phyloP scores from a whole-genome alignment of 345 rosid species.

The Eutrema yunnanense region DNA sequence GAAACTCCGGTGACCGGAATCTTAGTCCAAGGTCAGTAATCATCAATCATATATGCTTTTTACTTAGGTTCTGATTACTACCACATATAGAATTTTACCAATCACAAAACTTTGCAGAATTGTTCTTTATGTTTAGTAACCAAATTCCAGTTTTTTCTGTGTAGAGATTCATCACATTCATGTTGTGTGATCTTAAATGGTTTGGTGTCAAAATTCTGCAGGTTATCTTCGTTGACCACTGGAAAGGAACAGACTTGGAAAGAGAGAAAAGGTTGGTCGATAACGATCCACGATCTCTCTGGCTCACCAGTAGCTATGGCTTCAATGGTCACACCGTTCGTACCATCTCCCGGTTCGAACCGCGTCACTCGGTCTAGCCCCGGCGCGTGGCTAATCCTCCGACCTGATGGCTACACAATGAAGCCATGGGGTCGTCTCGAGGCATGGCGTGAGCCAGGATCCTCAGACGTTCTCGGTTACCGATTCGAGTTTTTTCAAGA shows the following conservation, averaged over 20 bases:
- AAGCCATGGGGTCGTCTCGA: constrained; percentile 89
- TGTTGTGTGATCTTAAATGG: not conserved
- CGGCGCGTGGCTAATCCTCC: constrained; percentile 80
- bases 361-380: constrained; percentile 67
- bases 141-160: no score
- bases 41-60: not conserved
- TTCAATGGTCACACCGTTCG: constrained; percentile 88
- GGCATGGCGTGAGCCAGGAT: constrained; percentile 65
- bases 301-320: constrained; percentile 94
- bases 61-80: no score
- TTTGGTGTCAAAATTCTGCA: constrained; percentile 21
- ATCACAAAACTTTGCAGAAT: no score
- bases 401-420: constrained; percentile 63
- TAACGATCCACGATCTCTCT: constrained; percentile 80
- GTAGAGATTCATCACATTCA: no score
- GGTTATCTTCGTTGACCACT: constrained; percentile 41
- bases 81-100: no score
- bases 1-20: constrained; percentile 47
- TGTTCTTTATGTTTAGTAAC: no score
- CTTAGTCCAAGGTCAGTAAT: constrained; percentile 46
- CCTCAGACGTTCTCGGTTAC: constrained; percentile 53
- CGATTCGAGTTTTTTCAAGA: constrained; percentile 56
- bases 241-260: constrained; percentile 42
- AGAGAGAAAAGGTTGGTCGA: constrained; percentile 82
- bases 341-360: constrained; percentile 71